Conservation (phyloP, 2,329 filamentous ascomycete genomes). For the Dactylellina haptotyla region DNA sequence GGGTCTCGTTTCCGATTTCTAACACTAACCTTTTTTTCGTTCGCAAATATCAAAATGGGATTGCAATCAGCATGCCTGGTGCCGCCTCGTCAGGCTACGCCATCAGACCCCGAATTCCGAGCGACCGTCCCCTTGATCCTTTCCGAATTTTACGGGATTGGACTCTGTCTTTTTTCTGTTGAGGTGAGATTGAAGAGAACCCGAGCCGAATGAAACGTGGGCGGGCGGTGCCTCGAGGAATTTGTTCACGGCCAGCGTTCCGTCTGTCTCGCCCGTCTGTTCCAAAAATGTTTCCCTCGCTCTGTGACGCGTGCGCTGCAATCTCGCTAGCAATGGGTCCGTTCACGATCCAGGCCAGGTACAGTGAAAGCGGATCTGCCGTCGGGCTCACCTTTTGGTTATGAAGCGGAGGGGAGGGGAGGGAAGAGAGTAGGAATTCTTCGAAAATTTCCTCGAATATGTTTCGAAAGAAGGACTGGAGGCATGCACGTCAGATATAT, state of each 20-base stretch:
- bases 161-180: too few species aligned
- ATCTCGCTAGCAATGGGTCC: slow-evolving; percentile 1
- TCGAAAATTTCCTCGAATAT: too few species aligned
- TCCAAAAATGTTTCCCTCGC: too few species aligned
- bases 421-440: too few species aligned
- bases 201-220: not conserved
- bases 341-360: too few species aligned
- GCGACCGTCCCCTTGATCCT: not conserved
- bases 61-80: not conserved
- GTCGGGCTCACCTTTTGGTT: too few species aligned
- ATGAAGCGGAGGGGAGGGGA: not conserved
- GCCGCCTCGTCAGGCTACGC: not conserved
- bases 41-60: not conserved
- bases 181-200: too few species aligned
- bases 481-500: too few species aligned
- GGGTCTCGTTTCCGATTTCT: slow-evolving; percentile 11
- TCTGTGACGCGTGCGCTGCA: too few species aligned
- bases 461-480: too few species aligned
- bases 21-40: not conserved
- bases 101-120: slow-evolving; percentile 20
- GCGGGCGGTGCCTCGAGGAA: not conserved
- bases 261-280: too few species aligned
- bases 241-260: not conserved
- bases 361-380: too few species aligned
- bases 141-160: not conserved